These are phyloP conservation scores for Hymenoscyphus fructigenus DNA, from an alignment of 2,329 filamentous ascomycete genomes.

Conservation along the genomic window DNA sequence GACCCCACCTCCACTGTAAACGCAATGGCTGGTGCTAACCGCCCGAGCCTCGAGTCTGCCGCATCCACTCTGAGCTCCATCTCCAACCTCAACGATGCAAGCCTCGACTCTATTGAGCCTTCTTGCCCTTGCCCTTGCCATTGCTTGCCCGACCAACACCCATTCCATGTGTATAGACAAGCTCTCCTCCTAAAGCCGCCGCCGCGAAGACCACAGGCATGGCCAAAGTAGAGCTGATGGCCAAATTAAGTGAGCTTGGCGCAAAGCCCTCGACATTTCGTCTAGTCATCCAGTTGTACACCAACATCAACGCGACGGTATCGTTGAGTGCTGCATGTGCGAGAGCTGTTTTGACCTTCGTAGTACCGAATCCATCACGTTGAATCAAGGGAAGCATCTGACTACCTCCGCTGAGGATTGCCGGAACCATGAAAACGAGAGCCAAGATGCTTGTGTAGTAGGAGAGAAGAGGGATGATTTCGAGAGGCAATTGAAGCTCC, in stretches of 20 bases:
- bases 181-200: constrained; percentile 15
- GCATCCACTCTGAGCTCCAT: neutral
- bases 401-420: constrained; percentile 14
- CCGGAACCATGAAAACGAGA: constrained; percentile 17
- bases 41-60: neutral
- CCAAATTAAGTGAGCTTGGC: constrained; percentile 10
- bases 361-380: constrained; percentile 14
- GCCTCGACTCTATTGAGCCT: constrained; percentile 9
- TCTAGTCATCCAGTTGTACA: constrained; percentile 19
- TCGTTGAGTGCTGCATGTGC: constrained; percentile 20
- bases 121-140: constrained; percentile 7
- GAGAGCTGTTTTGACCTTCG: constrained; percentile 15
- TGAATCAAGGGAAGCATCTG: constrained; percentile 17
- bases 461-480: constrained; percentile 14
- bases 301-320: constrained; percentile 5
- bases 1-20: neutral
- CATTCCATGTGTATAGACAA: constrained; percentile 22
- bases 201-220: constrained; percentile 11
- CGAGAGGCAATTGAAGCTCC: constrained; percentile 3
- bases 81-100: neutral
- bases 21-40: neutral
- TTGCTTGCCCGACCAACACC: constrained; percentile 16
- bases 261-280: constrained; percentile 7
- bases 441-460: constrained; percentile 19
- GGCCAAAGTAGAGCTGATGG: constrained; percentile 13